Evolutionary conservation across 2,329 filamentous ascomycete species (phyloP).

Genomic region (Dactylellina leptospora): DNA sequence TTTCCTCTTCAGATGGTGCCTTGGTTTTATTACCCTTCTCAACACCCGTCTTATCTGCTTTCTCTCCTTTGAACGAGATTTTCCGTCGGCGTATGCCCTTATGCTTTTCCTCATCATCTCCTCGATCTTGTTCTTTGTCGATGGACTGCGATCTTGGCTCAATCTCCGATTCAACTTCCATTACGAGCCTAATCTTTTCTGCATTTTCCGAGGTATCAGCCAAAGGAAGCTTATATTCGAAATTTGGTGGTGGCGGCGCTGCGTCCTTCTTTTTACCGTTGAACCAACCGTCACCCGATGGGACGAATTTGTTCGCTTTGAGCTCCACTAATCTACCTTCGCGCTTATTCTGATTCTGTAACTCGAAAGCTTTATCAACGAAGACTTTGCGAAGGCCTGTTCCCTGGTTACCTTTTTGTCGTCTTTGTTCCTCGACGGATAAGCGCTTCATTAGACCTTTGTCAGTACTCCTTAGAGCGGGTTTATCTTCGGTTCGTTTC

Average conservation of each 20-base stretch:
- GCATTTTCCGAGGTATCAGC: too few relatives aligned
- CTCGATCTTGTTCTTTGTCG: background rate
- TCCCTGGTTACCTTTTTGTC: background rate
- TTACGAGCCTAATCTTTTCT: too few relatives aligned
- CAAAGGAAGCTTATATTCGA: background rate
- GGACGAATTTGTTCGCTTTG: constrained; percentile 12
- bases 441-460: constrained; percentile 17
- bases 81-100: background rate
- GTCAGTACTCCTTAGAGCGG: background rate
- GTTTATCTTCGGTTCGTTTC: too few relatives aligned
- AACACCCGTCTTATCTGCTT: too few relatives aligned
- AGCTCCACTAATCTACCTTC: constrained; percentile 10
- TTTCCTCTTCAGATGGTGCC: background rate
- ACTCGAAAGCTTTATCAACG: constrained; percentile 30
- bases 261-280: background rate
- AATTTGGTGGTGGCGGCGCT: background rate
- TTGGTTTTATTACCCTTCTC: too few relatives aligned
- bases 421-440: constrained; percentile 10
- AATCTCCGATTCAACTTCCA: too few relatives aligned
- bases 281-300: constrained; percentile 3
- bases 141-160: background rate
- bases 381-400: constrained; percentile 8
- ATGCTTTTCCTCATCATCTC: constrained; percentile 4
- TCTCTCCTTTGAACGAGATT: too few relatives aligned
- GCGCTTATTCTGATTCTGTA: constrained; percentile 21